Evolutionary conservation across 192 early-diverging fungal genomes (phyloP).

Genomic region (Haplosporangium gracile): DNA sequence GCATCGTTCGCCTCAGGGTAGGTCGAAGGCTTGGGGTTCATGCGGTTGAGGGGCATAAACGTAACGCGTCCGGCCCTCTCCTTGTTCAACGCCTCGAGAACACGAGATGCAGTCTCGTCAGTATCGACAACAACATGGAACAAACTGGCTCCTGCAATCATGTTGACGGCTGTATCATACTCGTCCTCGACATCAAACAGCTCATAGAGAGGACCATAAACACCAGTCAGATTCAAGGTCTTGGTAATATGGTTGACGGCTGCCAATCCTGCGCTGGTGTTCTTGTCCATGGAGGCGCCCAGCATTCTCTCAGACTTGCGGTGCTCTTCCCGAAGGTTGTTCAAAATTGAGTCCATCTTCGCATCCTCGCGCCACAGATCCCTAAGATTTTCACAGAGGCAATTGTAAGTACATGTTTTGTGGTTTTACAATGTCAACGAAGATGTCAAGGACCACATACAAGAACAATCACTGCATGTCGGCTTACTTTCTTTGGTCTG

Average conservation of each 20-base stretch:
- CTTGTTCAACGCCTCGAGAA: conserved; percentile 71
- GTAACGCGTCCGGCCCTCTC: conserved; percentile 89
- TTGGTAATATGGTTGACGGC: conserved; percentile 79
- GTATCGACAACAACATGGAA: conserved; percentile 98
- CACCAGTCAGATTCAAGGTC: conserved; percentile 73
- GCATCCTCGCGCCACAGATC: conserved; percentile 93
- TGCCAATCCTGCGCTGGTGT: conserved; percentile 83
- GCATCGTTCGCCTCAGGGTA: conserved; percentile 81
- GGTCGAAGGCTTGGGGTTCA: conserved; percentile 69
- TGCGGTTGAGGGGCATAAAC: conserved; percentile 94
- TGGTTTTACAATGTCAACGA: not conserved
- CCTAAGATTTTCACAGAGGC: conserved; percentile 46
- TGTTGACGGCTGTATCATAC: conserved; percentile 90
- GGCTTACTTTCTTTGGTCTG: conserved; percentile 79
- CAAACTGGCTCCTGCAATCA: conserved; percentile 86
- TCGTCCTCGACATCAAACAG: conserved; percentile 90
- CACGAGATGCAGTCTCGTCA: conserved; percentile 86
- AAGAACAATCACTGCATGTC: not conserved
- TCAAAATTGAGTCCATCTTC: conserved; percentile 71
- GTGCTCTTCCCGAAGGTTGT: conserved; percentile 80
- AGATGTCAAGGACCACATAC: not conserved
- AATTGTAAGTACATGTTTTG: not conserved
- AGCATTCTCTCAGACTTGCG: conserved; percentile 80
- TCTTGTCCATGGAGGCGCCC: conserved; percentile 83
- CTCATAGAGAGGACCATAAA: conserved; percentile 93